phyloP scores from a whole-genome alignment of 306 rosid genomes.

The Vigna radiata region DNA sequence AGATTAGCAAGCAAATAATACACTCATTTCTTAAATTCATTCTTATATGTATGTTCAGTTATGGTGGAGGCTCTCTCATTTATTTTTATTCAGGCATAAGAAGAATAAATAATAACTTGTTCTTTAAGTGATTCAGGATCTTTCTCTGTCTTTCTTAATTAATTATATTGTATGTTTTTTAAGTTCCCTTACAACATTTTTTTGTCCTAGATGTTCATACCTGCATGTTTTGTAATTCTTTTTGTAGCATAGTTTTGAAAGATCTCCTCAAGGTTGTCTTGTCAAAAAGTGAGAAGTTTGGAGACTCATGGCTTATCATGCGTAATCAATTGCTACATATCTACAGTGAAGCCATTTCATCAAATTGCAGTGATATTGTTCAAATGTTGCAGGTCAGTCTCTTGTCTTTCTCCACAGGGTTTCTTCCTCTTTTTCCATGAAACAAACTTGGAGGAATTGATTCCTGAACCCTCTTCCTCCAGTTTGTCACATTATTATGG shows the following conservation, averaged over 20 bases:
- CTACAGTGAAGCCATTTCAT: conserved; percentile 76
- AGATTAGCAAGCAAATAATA: conserved; percentile 2
- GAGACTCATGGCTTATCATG: conserved; percentile 68
- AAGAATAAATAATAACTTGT: not conserved
- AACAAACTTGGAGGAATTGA: conserved; percentile 22
- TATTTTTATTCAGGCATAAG: too few species aligned
- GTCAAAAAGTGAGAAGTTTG: conserved; percentile 63
- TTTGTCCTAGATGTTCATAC: conserved; percentile 47
- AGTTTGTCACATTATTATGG: conserved; percentile 2
- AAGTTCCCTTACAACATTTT: conserved; percentile 30
- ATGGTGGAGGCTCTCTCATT: too few species aligned
- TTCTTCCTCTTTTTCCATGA: not conserved
- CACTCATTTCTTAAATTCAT: too few species aligned
- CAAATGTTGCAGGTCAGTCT: conserved; percentile 76
- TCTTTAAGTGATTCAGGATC: conserved; percentile 21
- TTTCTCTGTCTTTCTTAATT: conserved; percentile 6
- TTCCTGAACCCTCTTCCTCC: not conserved
- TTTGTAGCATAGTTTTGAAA: conserved; percentile 81
- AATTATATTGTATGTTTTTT: not conserved
- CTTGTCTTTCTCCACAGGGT: conserved; percentile 31
- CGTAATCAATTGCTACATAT: conserved; percentile 69
- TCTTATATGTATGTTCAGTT: too few species aligned
- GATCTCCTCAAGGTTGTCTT: conserved; percentile 78
- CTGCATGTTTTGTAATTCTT: conserved; percentile 42
- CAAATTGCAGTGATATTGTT: conserved; percentile 72